Conservation (phyloP, 2,329 filamentous ascomycete species). For the Geosmithia putterillii region DNA sequence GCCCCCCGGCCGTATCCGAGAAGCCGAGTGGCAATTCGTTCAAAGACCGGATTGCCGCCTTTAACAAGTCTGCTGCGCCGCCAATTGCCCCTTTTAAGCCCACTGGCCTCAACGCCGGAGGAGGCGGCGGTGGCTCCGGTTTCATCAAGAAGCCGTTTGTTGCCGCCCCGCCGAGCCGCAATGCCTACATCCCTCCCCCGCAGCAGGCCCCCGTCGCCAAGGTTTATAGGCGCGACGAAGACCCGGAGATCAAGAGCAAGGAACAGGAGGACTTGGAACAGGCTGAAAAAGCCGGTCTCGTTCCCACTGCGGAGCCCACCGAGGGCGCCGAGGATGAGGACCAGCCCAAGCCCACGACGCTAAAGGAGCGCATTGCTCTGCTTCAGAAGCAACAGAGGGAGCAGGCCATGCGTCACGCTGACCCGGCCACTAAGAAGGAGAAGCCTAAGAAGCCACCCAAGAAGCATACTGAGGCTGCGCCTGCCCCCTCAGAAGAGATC, state of each 20-base stretch:
- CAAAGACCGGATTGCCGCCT: conserved; percentile 90
- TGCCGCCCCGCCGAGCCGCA: conserved; percentile 81
- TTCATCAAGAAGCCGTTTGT: conserved; percentile 98
- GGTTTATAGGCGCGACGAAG: conserved; percentile 78
- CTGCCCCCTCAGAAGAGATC: conserved; percentile 7
- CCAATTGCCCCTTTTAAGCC: conserved; percentile 89
- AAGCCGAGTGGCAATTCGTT: conserved; percentile 73
- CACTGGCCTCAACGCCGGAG: conserved; percentile 41
- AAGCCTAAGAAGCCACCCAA: conserved; percentile 72
- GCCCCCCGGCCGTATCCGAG: conserved; percentile 55
- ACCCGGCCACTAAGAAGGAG: conserved; percentile 68
- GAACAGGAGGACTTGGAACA: conserved; percentile 54
- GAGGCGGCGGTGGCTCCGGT: conserved; percentile 37
- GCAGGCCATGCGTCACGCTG: conserved; percentile 70
- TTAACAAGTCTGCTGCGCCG: conserved; percentile 80
- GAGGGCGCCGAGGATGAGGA: conserved; percentile 54
- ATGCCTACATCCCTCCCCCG: conserved; percentile 74
- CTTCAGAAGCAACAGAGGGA: conserved; percentile 91
- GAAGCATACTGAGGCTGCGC: conserved; percentile 32
- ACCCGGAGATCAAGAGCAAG: conserved; percentile 56
- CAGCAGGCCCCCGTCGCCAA: conserved; percentile 60
- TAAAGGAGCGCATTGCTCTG: conserved; percentile 91
- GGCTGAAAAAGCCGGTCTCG: conserved; percentile 55
- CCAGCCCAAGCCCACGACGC: conserved; percentile 77
- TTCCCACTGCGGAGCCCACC: conserved; percentile 25